Conservation (phyloP, 1,284 basidiomycete genomes). For the Sporisorium iseilematis-ciliati region DNA sequence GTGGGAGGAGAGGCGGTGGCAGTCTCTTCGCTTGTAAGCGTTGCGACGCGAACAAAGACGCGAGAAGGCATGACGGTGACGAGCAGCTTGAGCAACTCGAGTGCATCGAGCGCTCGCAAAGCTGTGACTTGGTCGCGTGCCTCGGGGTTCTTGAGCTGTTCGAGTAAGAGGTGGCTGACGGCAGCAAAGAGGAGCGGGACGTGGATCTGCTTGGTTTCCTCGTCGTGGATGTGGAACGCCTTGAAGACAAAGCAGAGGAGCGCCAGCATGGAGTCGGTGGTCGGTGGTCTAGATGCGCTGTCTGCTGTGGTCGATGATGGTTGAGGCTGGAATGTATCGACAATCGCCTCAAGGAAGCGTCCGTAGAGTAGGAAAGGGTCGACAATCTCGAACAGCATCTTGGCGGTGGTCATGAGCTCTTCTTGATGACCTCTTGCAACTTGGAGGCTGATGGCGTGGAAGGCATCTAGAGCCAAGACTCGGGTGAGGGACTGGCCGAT, state of each 20-base stretch:
- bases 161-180: constrained; percentile 34
- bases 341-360: constrained; percentile 75
- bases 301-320: constrained; percentile 41
- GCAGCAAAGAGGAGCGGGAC: constrained; percentile 73
- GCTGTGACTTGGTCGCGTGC: not conserved
- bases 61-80: constrained; percentile 54
- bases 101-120: constrained; percentile 27
- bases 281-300: not conserved
- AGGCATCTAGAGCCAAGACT: constrained; percentile 81
- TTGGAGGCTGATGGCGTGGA: constrained; percentile 75
- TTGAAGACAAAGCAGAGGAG: constrained; percentile 77
- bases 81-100: constrained; percentile 52
- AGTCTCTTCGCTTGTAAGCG: not conserved
- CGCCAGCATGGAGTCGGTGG: constrained; percentile 57
- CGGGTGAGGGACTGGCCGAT: constrained; percentile 86
- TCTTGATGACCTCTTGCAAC: constrained; percentile 76
- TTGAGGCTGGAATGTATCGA: constrained; percentile 70
- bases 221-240: constrained; percentile 81
- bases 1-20: not conserved
- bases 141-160: constrained; percentile 3
- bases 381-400: constrained; percentile 89
- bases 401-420: constrained; percentile 84
- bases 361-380: constrained; percentile 91
- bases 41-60: constrained; percentile 50
- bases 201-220: constrained; percentile 83